These are phyloP conservation scores for Coemansia umbellata DNA, from an alignment of 192 early-diverging fungal species.

Conservation along the genomic window DNA sequence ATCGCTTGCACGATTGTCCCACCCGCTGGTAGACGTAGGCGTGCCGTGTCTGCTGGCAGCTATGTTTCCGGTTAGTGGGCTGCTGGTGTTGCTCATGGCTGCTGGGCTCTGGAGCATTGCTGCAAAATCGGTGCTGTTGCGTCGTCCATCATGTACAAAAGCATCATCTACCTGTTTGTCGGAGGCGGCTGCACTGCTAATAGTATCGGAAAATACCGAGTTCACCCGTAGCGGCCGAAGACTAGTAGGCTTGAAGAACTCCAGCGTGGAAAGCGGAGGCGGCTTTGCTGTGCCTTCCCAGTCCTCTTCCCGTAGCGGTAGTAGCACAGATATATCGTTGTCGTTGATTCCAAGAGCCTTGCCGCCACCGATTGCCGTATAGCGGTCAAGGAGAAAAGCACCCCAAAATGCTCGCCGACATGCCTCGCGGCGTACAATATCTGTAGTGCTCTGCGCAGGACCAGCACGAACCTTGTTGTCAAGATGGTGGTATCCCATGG, in stretches of 20 bases:
- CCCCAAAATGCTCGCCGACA: constrained; percentile 52
- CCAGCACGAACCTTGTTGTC: constrained; percentile 39
- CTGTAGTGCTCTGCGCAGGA: constrained; percentile 30
- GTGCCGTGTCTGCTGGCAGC: constrained; percentile 15
- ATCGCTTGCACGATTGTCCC: constrained; percentile 26
- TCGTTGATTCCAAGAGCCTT: constrained; percentile 52
- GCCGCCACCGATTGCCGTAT: constrained; percentile 48
- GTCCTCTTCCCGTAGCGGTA: constrained; percentile 42
- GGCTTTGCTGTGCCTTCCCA: constrained; percentile 23
- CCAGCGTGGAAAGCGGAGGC: constrained; percentile 34
- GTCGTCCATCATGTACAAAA: background rate
- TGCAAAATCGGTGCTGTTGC: constrained; percentile 1
- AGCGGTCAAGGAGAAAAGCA: constrained; percentile 42
- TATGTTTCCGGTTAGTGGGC: constrained; percentile 12
- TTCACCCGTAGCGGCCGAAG: background rate
- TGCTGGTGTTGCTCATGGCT: constrained; percentile 7
- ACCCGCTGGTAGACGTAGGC: constrained; percentile 12
- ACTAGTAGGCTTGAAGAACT: constrained; percentile 39
- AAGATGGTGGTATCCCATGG: constrained; percentile 50
- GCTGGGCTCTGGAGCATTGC: background rate
- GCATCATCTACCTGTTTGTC: background rate
- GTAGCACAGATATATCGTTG: constrained; percentile 39
- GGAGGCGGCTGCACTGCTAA: background rate
- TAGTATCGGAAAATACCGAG: background rate
- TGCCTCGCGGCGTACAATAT: constrained; percentile 36